These are phyloP conservation scores for Colletotrichum godetiae DNA, from an alignment of 2,329 filamentous ascomycete genomes.

Conservation along the genomic window DNA sequence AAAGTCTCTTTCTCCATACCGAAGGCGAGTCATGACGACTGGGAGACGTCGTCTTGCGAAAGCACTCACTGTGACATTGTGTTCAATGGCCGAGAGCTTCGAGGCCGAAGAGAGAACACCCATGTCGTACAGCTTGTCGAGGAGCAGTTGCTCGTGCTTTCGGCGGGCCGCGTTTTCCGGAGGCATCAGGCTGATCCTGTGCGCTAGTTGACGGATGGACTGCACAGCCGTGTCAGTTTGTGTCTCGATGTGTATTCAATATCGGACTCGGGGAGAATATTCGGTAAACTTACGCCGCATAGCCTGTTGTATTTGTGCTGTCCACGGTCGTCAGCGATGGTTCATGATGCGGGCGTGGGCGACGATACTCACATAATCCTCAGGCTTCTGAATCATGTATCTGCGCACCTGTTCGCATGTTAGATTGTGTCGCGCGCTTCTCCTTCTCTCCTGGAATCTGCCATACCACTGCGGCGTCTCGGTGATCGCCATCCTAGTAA, in stretches of 20 bases:
- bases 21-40: conserved; percentile 88
- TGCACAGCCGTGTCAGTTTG: conserved; percentile 49
- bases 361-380: conserved; percentile 71
- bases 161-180: conserved; percentile 80
- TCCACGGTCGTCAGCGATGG: background rate
- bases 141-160: conserved; percentile 86
- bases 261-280: background rate
- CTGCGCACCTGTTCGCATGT: conserved; percentile 46
- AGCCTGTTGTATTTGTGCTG: conserved; percentile 69
- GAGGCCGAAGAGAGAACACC: conserved; percentile 82
- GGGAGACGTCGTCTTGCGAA: conserved; percentile 87
- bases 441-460: background rate
- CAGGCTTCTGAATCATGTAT: conserved; percentile 91
- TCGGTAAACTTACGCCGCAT: conserved; percentile 68
- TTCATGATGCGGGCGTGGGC: background rate
- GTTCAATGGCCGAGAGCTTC: conserved; percentile 86
- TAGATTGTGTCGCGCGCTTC: background rate
- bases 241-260: background rate
- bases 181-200: conserved; percentile 86
- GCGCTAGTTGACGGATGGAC: conserved; percentile 90
- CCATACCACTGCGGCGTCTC: conserved; percentile 74
- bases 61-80: conserved; percentile 87
- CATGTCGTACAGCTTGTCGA: conserved; percentile 95
- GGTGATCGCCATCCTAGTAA: conserved; percentile 57
- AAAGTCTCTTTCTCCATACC: conserved; percentile 43